A percentile compares a stretch with the other conserved stretches of the same genome.
Conservation (phyloP, 2,329 filamentous ascomycete species). For the Cordyceps cicadae region DNA sequence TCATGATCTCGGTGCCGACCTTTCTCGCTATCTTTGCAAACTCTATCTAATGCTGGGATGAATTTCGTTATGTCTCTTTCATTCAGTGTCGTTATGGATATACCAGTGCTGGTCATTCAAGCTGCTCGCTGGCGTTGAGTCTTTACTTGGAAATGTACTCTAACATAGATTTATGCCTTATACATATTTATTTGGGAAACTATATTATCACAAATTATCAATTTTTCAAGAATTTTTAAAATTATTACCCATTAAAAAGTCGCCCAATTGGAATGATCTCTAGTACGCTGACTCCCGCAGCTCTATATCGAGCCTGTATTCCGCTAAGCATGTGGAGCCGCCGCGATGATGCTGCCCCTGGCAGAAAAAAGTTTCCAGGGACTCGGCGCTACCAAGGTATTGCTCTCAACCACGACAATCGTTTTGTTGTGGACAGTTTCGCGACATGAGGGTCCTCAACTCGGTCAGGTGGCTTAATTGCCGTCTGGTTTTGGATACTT, state of each 20-base stretch:
- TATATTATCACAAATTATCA: no score
- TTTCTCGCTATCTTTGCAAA: neutral
- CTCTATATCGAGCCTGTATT: neutral
- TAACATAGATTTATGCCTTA: neutral
- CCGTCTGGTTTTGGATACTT: slow-evolving; percentile 26
- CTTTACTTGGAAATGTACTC: neutral
- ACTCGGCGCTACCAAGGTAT: neutral
- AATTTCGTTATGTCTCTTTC: neutral
- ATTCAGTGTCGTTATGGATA: neutral
- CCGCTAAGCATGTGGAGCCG: slow-evolving; percentile 3
- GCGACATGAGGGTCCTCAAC: slow-evolving; percentile 31
- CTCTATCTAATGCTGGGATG: neutral
- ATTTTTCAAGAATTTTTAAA: no score
- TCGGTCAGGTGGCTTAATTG: slow-evolving; percentile 34
- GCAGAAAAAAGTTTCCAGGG: slow-evolving; percentile 12
- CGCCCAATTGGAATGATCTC: no score
- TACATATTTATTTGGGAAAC: neutral
- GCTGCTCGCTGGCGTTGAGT: neutral
- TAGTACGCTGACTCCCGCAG: no score
- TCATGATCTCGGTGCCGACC: neutral
- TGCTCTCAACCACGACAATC: slow-evolving; percentile 4
- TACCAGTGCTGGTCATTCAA: neutral
- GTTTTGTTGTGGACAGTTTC: neutral
- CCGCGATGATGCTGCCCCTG: neutral
- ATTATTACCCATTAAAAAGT: no score